phyloP scores from a whole-genome alignment of 108 stramenopile species.

The Fragilariopsis cylindrus region DNA sequence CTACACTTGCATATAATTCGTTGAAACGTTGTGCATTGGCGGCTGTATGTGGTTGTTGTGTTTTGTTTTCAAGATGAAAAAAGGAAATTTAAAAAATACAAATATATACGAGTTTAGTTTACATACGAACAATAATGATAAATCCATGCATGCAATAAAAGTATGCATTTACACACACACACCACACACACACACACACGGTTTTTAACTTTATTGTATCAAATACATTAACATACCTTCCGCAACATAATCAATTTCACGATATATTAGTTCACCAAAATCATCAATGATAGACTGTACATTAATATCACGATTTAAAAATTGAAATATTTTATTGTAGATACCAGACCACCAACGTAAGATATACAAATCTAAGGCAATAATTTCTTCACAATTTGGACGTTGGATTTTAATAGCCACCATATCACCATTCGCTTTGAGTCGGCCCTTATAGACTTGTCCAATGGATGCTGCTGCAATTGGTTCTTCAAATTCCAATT shows the following conservation, averaged over 20 bases:
- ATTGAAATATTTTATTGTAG: slow-evolving; percentile 67
- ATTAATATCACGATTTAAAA: slow-evolving; percentile 87
- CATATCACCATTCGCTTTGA: slow-evolving; percentile 80
- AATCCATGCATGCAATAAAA: not conserved
- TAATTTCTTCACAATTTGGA: slow-evolving; percentile 91
- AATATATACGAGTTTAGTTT: no score
- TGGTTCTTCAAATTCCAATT: slow-evolving; percentile 84
- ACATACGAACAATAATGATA: no score
- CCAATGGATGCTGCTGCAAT: slow-evolving; percentile 82
- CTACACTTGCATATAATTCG: slow-evolving; percentile 90
- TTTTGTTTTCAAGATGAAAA: no score
- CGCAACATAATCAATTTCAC: slow-evolving; percentile 95
- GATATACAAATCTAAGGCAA: slow-evolving; percentile 93
- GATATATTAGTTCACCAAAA: slow-evolving; percentile 93
- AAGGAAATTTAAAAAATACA: no score
- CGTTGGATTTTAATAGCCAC: slow-evolving; percentile 96
- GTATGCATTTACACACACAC: not conserved
- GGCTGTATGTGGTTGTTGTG: slow-evolving; percentile 27
- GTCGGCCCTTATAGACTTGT: slow-evolving; percentile 93
- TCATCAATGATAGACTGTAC: slow-evolving; percentile 92
- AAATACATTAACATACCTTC: slow-evolving; percentile 40
- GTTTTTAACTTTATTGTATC: not conserved
- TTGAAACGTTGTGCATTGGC: slow-evolving; percentile 94
- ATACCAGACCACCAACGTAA: slow-evolving; percentile 93
- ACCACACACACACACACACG: no score